Conservation (phyloP, 148 eudicot genomes). For the Amaranthus cruentus region DNA sequence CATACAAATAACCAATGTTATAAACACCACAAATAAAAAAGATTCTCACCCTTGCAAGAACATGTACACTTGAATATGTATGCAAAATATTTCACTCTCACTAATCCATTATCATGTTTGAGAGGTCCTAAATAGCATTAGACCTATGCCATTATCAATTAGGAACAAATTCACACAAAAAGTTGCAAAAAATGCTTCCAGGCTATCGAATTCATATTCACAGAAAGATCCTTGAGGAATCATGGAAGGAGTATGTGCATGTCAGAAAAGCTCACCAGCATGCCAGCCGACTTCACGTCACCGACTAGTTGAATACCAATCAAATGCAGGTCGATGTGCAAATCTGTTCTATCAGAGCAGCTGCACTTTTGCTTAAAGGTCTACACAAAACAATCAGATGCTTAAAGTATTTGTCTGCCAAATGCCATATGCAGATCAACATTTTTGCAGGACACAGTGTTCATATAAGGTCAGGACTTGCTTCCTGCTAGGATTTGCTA, state of each 20-base stretch:
- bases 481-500: constrained; percentile 72
- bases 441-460: constrained; percentile 54
- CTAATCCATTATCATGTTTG: neutral
- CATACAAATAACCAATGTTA: neutral
- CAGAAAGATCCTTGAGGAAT: constrained; percentile 1
- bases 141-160: neutral
- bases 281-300: constrained; percentile 3
- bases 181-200: constrained; percentile 3
- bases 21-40: neutral
- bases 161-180: constrained; percentile 14
- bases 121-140: neutral
- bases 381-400: neutral
- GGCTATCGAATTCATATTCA: constrained; percentile 2
- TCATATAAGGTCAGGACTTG: constrained; percentile 80
- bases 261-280: neutral
- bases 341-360: neutral
- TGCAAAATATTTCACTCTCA: neutral
- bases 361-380: neutral
- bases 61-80: neutral
- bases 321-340: neutral
- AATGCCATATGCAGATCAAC: constrained; percentile 13
- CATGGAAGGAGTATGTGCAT: neutral
- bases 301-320: neutral
- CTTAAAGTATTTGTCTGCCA: neutral
- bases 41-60: neutral